These are phyloP conservation scores for Verbena officinalis DNA, from an alignment of 257 asterid species.

Conservation along the genomic window DNA sequence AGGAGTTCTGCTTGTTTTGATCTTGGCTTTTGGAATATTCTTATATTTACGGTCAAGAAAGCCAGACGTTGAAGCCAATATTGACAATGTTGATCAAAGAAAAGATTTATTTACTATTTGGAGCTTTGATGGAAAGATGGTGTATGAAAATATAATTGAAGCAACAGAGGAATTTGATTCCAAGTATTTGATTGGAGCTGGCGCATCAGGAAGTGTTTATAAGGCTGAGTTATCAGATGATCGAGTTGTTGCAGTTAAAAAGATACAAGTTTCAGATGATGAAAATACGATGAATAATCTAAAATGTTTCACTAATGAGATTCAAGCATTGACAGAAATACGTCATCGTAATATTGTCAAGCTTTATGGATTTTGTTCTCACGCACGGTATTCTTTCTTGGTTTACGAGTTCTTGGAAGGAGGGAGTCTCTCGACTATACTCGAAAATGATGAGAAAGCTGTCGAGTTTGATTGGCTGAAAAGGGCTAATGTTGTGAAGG, in stretches of 20 bases:
- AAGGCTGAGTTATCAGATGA: constrained; percentile 30
- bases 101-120: constrained; percentile 25
- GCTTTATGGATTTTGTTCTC: constrained; percentile 42
- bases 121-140: constrained; percentile 34
- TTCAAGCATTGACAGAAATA: constrained; percentile 31
- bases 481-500: constrained; percentile 40
- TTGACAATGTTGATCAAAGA: neutral
- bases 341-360: constrained; percentile 43
- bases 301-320: constrained; percentile 35
- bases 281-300: neutral
- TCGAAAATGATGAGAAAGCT: constrained; percentile 29
- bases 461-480: constrained; percentile 29
- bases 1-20: constrained; percentile 12
- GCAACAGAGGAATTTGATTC: constrained; percentile 37
- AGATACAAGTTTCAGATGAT: constrained; percentile 28
- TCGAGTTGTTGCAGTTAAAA: constrained; percentile 40
- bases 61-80: neutral
- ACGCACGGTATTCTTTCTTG: constrained; percentile 27
- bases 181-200: constrained; percentile 36
- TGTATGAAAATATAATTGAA: constrained; percentile 32
- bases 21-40: constrained; percentile 21
- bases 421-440: constrained; percentile 30
- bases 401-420: constrained; percentile 40
- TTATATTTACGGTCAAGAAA: neutral
- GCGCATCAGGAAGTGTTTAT: constrained; percentile 41